Conservation (phyloP, 1,284 basidiomycete genomes). For the Dichomitus squalens region DNA sequence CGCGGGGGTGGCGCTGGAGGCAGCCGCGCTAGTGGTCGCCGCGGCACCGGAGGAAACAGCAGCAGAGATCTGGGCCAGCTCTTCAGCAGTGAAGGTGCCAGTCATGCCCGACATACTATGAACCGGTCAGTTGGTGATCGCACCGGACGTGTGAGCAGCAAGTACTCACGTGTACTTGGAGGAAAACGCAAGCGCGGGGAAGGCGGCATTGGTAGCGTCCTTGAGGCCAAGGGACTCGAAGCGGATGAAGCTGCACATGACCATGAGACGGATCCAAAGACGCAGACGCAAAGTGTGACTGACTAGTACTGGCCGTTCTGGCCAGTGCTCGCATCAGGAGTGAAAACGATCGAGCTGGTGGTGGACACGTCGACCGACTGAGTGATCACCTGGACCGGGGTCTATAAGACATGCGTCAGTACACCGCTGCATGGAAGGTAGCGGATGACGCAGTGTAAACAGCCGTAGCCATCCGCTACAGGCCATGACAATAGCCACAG, state of each 20-base stretch:
- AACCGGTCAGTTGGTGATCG: neutral
- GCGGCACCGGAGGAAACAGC: constrained; percentile 16
- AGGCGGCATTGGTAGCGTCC: constrained; percentile 53
- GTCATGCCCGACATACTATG: constrained; percentile 62
- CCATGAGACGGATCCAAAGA: neutral
- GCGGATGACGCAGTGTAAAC: too few relatives aligned
- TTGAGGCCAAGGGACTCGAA: constrained; percentile 60
- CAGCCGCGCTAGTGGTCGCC: constrained; percentile 13
- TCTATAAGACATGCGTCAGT: constrained; percentile 41
- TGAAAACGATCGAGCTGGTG: constrained; percentile 54
- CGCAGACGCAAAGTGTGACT: constrained; percentile 24
- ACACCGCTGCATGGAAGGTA: neutral
- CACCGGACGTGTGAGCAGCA: too few relatives aligned
- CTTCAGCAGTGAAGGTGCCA: constrained; percentile 58
- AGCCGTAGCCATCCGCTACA: too few relatives aligned
- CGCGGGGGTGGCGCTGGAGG: constrained; percentile 23
- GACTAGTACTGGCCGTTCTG: constrained; percentile 63
- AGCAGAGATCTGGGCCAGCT: constrained; percentile 57
- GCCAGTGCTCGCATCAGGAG: constrained; percentile 63
- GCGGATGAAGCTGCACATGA: constrained; percentile 65
- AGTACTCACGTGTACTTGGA: constrained; percentile 67
- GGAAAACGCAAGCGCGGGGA: constrained; percentile 76
- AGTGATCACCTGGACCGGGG: constrained; percentile 65
- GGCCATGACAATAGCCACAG: too few relatives aligned
- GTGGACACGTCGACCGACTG: constrained; percentile 62